Base-by-base conservation (phyloP, 2,329 filamentous ascomycete genomes). In the Thielaviopsis euricoi region DNA sequence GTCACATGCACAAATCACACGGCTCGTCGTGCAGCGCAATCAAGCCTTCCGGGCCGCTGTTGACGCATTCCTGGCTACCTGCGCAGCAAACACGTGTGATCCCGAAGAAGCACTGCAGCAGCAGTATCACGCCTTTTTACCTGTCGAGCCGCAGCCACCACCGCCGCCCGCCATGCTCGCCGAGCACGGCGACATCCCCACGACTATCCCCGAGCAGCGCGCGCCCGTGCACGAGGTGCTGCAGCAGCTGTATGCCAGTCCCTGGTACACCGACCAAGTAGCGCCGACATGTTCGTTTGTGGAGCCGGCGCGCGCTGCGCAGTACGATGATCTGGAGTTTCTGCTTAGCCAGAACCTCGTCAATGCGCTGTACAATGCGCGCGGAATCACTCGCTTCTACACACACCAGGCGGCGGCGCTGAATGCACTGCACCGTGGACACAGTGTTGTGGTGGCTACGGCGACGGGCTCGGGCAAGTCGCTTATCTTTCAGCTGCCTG, bases 381-480 rank as follows among this genome's bases (percentile, higher is more conserved):
- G 86, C 64, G 83, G 83, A 2, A 97, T 98, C 60, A 87, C 84
- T 0, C 79, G 85, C 60, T 79, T 98, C 43, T 98, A 94, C 66
- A 83, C 87, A 0, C 93, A 98, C 68, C 93, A 98, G 70, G 83
- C 90, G 0, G 87, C 95, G 70, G 93, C 93, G 0, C 88, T 98
- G 64, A 98, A 98, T 66, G 81, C 85, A 61, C 74, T 98, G 1
- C 78, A 91, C 58, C 80, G 85, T 2, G 91, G 89, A 0, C 80
- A 85, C 43, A 83, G 96, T 67, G 89, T 97, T 15, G 91, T 98
- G 55, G 85, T 98, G 1, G 85, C 90, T 1, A 98, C 93, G 0
- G 95, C 91, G 0, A 98, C 93, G 0, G 95, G 88, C 66, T 98
- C 93, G 0, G 93, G 93, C 12, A 98, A 98, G 69, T 96, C 89